phyloP scores from a whole-genome alignment of 768 basidiomycete genomes.

The Boletus insuetus region DNA sequence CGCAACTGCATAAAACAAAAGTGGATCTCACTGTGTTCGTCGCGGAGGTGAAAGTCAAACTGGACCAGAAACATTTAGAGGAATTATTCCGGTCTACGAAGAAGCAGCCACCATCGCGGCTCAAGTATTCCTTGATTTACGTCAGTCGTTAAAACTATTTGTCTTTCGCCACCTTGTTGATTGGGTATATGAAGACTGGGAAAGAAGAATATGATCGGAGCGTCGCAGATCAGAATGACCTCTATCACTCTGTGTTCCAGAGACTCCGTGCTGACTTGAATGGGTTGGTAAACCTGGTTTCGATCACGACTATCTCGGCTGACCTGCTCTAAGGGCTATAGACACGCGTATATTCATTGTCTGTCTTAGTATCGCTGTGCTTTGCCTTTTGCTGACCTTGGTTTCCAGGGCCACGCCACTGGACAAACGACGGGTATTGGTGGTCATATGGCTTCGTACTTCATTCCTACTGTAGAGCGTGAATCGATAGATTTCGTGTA shows the following conservation, averaged over 20 bases:
- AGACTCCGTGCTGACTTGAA: not conserved
- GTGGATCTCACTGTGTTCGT: conserved; percentile 30
- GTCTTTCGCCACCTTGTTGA: not conserved
- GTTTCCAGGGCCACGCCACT: conserved; percentile 2
- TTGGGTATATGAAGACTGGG: not conserved
- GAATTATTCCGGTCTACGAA: not conserved
- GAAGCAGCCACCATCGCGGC: not conserved
- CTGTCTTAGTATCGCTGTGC: not conserved
- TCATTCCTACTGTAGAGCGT: conserved; percentile 2
- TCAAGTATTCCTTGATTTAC: conserved; percentile 4
- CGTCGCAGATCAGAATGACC: not conserved
- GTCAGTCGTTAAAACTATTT: not conserved
- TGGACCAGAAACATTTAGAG: not conserved
- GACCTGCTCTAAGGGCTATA: not conserved
- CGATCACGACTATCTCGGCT: not conserved
- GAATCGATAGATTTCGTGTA: conserved; percentile 3
- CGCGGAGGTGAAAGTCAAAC: conserved; percentile 7
- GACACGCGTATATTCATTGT: not conserved
- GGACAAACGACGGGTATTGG: conserved; percentile 2
- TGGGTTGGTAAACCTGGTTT: not conserved
- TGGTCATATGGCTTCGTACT: not conserved
- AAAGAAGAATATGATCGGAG: conserved; percentile 4
- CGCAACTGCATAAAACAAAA: no score
- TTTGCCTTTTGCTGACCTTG: not conserved
- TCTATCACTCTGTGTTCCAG: not conserved